Percentiles rank a stretch among this genome's conserved stretches.
Conservation (phyloP, 164 flowering plant genomes). For the Stephania japonica region DNA sequence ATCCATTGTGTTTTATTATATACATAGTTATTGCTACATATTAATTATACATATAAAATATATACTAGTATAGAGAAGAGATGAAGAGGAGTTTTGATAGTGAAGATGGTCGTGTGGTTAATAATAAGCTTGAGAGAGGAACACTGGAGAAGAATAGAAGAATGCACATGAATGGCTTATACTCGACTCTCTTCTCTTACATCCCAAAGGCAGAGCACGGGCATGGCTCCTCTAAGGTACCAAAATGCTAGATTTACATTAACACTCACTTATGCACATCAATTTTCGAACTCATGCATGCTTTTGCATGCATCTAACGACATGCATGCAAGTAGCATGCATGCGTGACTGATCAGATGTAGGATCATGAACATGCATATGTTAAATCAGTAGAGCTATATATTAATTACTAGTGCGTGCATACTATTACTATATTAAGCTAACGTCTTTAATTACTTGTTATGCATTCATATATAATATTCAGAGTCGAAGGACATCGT, state of each 20-base stretch:
- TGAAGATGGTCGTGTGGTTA: neutral
- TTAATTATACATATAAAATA: too few species aligned
- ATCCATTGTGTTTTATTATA: too few species aligned
- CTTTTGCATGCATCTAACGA: neutral
- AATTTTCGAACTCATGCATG: neutral
- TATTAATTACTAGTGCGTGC: neutral
- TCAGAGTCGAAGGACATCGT: conserved; percentile 24
- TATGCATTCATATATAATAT: neutral
- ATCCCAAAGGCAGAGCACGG: conserved; percentile 27
- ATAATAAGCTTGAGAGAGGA: conserved; percentile 33
- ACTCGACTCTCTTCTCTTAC: conserved; percentile 38
- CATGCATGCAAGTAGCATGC: neutral
- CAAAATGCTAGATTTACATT: neutral
- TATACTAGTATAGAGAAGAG: too few species aligned
- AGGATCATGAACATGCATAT: too few species aligned
- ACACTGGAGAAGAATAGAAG: conserved; percentile 41
- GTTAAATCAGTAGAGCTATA: neutral
- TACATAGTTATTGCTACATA: too few species aligned
- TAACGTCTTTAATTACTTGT: neutral
- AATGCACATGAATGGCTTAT: conserved; percentile 39
- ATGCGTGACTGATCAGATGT: neutral
- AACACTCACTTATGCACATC: neutral
- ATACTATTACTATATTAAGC: too few species aligned
- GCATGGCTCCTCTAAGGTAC: conserved; percentile 24
- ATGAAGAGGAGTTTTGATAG: conserved; percentile 13